Percentiles rank a stretch among this genome's conserved stretches.
phyloP scores from a whole-genome alignment of 805 yeast species.

The Pichia insulana region DNA sequence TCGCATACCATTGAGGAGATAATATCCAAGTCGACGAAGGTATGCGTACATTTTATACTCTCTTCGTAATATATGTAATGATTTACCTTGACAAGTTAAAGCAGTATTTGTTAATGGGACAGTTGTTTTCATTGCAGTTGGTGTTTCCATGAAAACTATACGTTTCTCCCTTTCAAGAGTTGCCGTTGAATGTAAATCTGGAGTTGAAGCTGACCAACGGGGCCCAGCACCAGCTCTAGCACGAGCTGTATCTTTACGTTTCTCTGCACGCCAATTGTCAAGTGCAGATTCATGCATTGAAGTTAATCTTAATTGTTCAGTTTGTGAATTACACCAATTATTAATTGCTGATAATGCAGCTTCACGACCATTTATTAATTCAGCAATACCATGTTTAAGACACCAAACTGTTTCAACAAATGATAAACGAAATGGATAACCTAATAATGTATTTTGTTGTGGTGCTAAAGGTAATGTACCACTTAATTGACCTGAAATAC shows the following conservation, averaged over 20 bases:
- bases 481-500: conserved; percentile 65
- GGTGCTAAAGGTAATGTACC: conserved; percentile 90
- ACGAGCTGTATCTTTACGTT: conserved; percentile 3
- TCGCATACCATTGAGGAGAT: conserved; percentile 72
- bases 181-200: too few species aligned
- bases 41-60: too few species aligned
- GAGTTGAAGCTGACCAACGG: too few species aligned
- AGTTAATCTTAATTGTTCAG: too few species aligned
- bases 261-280: conserved; percentile 10
- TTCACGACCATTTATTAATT: conserved; percentile 12
- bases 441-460: conserved; percentile 83
- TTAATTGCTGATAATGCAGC: too few species aligned
- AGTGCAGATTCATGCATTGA: conserved; percentile 1
- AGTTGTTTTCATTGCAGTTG: conserved; percentile 3
- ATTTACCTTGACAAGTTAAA: too few species aligned
- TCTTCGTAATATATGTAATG: too few species aligned
- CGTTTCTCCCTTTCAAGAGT: conserved; percentile 9
- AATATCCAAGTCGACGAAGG: conserved; percentile 28
- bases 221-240: too few species aligned
- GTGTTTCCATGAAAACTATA: conserved; percentile 16
- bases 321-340: too few species aligned
- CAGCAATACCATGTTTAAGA: conserved; percentile 24
- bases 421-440: conserved; percentile 69
- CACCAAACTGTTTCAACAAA: conserved; percentile 70
- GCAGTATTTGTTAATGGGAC: too few species aligned